Percentiles rank a stretch among this genome's conserved stretches.
Conservation (phyloP, 1,139 yeast species). For the Pichia inconspicua region DNA sequence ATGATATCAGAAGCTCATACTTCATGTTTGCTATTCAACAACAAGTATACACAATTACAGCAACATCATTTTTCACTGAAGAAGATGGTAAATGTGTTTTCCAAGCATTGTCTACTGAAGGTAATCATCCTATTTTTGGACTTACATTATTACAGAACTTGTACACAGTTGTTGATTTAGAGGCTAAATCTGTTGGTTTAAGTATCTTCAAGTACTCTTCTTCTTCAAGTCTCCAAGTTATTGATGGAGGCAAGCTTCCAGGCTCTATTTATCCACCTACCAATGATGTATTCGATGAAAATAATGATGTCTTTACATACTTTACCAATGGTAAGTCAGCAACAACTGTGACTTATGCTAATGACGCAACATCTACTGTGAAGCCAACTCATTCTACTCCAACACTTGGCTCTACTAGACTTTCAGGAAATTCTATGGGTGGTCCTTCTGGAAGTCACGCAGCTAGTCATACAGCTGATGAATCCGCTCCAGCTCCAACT, state of each 20-base stretch:
- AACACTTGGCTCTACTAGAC: neutral
- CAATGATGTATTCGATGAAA: neutral
- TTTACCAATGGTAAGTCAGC: neutral
- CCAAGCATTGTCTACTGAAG: neutral
- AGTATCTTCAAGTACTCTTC: neutral
- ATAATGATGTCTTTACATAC: neutral
- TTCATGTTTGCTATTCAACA: neutral
- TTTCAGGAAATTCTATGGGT: neutral
- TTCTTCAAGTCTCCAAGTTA: neutral
- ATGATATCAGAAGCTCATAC: neutral
- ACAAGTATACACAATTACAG: neutral
- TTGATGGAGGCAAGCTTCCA: conserved; percentile 2
- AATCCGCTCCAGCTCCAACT: neutral
- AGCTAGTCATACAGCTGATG: too few relatives aligned
- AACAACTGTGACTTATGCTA: neutral
- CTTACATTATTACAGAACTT: neutral
- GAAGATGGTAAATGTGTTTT: neutral
- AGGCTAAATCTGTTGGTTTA: neutral
- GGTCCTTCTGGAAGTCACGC: neutral
- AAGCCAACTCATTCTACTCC: neutral
- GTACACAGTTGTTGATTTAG: neutral
- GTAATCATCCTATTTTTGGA: neutral
- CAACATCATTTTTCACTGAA: neutral
- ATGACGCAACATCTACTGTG: neutral
- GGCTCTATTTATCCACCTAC: neutral